Evolutionary conservation across 2,329 filamentous ascomycete species (phyloP).

Genomic region (Cercospora citrullina): DNA sequence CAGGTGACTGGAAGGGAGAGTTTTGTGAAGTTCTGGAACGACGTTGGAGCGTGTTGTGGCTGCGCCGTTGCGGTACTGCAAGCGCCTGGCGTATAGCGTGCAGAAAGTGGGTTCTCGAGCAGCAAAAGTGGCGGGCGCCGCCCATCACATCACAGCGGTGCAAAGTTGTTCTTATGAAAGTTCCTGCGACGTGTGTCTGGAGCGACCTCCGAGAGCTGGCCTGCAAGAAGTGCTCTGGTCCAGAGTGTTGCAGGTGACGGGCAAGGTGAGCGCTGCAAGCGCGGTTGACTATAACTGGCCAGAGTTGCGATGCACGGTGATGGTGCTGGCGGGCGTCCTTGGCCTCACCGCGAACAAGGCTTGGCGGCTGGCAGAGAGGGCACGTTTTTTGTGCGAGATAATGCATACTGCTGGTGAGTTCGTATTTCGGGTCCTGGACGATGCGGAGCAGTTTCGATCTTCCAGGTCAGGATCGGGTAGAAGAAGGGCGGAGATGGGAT

Average conservation of each 20-base stretch:
- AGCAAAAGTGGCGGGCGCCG: background rate
- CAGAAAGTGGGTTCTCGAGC: background rate
- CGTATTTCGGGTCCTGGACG: background rate
- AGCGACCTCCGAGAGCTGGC: background rate
- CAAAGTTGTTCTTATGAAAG: too few species aligned
- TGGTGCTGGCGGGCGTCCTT: background rate
- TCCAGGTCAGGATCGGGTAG: background rate
- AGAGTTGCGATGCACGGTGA: background rate
- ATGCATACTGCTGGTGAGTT: background rate
- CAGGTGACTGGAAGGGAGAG: background rate
- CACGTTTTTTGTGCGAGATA: background rate
- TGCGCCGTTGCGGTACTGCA: background rate
- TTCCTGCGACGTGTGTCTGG: background rate
- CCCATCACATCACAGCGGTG: background rate
- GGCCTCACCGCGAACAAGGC: background rate
- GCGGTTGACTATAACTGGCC: background rate
- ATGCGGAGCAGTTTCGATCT: background rate
- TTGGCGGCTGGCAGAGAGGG: background rate
- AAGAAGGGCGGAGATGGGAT: background rate
- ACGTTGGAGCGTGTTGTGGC: background rate
- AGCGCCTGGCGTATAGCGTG: background rate
- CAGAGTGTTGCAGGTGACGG: background rate
- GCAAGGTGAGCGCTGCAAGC: background rate
- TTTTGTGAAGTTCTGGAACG: background rate
- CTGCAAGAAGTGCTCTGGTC: background rate